Percentiles rank a stretch among this genome's conserved stretches.
phyloP scores from a whole-genome alignment of 73 alveolate species.

The Symbiodinium pilosum region DNA sequence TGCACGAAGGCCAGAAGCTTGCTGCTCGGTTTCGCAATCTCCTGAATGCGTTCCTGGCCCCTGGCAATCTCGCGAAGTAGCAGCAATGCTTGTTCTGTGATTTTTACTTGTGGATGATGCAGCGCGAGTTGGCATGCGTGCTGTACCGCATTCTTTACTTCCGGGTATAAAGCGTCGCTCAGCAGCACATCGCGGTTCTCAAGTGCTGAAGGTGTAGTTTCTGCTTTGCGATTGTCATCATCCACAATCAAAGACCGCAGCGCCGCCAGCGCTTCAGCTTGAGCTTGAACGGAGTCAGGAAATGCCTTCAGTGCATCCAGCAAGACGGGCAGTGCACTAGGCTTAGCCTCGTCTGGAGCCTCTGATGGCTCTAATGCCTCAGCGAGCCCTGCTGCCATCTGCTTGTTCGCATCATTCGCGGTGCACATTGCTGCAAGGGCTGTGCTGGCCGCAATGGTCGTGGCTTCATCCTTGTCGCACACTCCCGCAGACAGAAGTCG shows the following conservation, averaged over 20 bases:
- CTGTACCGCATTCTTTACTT: constrained; percentile 1
- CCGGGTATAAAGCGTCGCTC: constrained; percentile 39
- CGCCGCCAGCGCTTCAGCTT: constrained; percentile 83
- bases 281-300: constrained; percentile 15
- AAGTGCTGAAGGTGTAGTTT: constrained; percentile 59
- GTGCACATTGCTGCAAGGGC: constrained; percentile 90
- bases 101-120: constrained; percentile 20
- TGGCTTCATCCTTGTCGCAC: constrained; percentile 29
- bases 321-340: constrained; percentile 18
- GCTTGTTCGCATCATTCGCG: constrained; percentile 87
- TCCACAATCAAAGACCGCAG: constrained; percentile 68
- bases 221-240: constrained; percentile 55
- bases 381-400: constrained; percentile 7
- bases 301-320: constrained; percentile 33
- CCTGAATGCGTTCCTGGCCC: constrained; percentile 77
- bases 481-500: background rate
- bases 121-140: background rate
- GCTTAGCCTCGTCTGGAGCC: background rate
- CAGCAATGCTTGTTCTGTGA: constrained; percentile 61
- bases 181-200: constrained; percentile 82
- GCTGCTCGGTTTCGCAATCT: constrained; percentile 77
- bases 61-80: constrained; percentile 67
- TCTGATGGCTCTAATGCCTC: background rate
- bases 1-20: constrained; percentile 60
- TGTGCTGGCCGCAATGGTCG: constrained; percentile 22